Base-by-base conservation (phyloP, 2,329 filamentous ascomycete genomes). In the Fusarium tjaetaba region DNA sequence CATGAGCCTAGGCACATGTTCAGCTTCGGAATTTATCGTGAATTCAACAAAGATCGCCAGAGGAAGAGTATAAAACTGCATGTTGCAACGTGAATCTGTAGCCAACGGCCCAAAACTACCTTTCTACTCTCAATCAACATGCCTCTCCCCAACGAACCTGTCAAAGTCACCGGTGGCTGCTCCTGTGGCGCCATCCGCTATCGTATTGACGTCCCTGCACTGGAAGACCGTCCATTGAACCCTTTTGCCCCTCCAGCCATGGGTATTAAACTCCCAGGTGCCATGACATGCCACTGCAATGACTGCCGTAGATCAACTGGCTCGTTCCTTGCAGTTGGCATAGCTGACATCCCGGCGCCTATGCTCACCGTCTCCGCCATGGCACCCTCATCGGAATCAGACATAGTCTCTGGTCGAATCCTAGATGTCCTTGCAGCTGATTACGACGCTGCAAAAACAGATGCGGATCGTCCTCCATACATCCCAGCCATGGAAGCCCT, bases 311-410 rank as follows among this genome's bases (percentile, higher is more conserved):
- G 55, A 51, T 30, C 55, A 0, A 49, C 24, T 1, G 4, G 41
- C 24, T 36, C 55, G 2, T 58, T 58, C 11, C 32, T 58, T 3
- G n/a, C 41, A 1, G 14, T 20, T 3, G 41, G 55, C 8, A 2
- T 49, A 0, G 11, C n/a, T 0, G 55, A 58, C 5, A 1, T 58
- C 15, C 32, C 55, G 0, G 41, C 41, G 2, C 55, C 55, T 0
- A 58, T 58, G 55, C 55, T 58, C 15, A 49, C 55, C 4, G 41
- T 58, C 16, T 58, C 55, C 1, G 32, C 55, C 4, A 28, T 38
- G 32, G 1, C 41, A 1, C 32, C 20, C 2, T 49, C 55, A 13
- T 49, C 41, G 2, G 55, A 38, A 14, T 2, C 55, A 6, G 1
- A 24, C 3, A 24, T 58, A 0, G 0, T 58, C 0, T 58, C 55